Evolutionary conservation across 768 basidiomycete species (phyloP).

Genomic region (Rhodosporidiobolus sp.): DNA sequence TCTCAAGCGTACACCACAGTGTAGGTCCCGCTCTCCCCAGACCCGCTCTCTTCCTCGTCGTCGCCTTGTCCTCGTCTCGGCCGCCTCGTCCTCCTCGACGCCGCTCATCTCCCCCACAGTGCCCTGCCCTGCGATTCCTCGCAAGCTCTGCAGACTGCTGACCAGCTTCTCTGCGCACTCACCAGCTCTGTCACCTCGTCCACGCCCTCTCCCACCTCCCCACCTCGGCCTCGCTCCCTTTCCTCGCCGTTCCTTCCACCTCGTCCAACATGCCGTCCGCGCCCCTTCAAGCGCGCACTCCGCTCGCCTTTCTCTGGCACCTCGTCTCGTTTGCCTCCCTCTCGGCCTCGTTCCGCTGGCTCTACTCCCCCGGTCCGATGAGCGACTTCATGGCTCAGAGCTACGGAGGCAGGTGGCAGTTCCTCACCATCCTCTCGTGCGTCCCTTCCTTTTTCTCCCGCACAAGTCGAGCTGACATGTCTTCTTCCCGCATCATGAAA

Average conservation of each 20-base stretch:
- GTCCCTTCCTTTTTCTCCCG: neutral
- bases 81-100: neutral
- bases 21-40: no score
- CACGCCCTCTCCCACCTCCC: no score
- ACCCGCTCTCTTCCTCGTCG: neutral
- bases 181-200: neutral
- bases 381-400: slow-evolving; percentile 19
- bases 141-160: no score
- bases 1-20: no score
- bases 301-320: slow-evolving; percentile 13
- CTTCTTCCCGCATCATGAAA: neutral
- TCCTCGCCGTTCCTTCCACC: neutral
- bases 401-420: slow-evolving; percentile 29
- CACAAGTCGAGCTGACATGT: neutral
- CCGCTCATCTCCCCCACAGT: neutral
- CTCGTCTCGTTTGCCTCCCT: slow-evolving; percentile 19
- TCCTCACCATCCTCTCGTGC: slow-evolving; percentile 34
- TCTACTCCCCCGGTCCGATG: slow-evolving; percentile 18
- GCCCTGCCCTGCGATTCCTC: neutral
- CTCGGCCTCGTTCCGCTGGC: slow-evolving; percentile 9
- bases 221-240: no score
- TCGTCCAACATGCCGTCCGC: neutral
- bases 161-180: no score
- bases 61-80: neutral
- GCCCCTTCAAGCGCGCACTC: neutral